These are phyloP conservation scores for Fistulina hepatica DNA, from an alignment of 1,284 basidiomycete genomes.

Conservation along the genomic window DNA sequence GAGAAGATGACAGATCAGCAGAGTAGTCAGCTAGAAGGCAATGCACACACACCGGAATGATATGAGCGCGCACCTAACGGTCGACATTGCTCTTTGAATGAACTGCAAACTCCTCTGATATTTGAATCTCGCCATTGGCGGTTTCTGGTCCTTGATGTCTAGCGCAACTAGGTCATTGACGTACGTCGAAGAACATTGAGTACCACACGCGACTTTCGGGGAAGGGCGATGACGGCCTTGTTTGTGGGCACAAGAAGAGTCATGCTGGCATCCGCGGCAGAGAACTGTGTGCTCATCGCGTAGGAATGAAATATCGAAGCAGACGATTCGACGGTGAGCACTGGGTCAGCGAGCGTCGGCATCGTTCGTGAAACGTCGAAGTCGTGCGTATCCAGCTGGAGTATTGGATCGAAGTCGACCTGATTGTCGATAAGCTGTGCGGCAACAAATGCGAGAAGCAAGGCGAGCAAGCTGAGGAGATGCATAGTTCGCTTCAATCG, in stretches of 20 bases:
- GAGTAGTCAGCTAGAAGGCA: too few relatives aligned
- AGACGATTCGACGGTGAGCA: conserved; percentile 60
- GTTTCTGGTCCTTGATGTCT: conserved; percentile 18
- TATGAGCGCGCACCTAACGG: conserved; percentile 62
- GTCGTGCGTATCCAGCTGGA: too few relatives aligned
- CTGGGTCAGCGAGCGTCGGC: conserved; percentile 36
- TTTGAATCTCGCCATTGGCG: too few relatives aligned
- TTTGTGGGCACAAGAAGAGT: conserved; percentile 69
- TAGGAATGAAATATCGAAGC: conserved; percentile 75
- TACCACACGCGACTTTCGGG: conserved; percentile 57
- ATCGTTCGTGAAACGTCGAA: too few relatives aligned
- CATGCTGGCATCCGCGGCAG: conserved; percentile 24
- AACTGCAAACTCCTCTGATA: conserved; percentile 53
- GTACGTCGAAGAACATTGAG: conserved; percentile 38
- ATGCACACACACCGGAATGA: conserved; percentile 73
- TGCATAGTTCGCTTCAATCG: too few relatives aligned
- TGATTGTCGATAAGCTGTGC: too few relatives aligned
- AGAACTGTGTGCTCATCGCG: conserved; percentile 48
- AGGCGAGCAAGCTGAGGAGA: background rate
- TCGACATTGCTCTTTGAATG: conserved; percentile 52
- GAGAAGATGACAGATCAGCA: too few relatives aligned
- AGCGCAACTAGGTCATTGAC: conserved; percentile 31
- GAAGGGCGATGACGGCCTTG: conserved; percentile 68
- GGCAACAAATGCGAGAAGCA: background rate
- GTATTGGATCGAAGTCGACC: too few relatives aligned